Evolutionary conservation across 208 protist species (phyloP), one percentile per base, ranked within the genome.

Genomic region (Leptomonas pyrrhocoris): DNA sequence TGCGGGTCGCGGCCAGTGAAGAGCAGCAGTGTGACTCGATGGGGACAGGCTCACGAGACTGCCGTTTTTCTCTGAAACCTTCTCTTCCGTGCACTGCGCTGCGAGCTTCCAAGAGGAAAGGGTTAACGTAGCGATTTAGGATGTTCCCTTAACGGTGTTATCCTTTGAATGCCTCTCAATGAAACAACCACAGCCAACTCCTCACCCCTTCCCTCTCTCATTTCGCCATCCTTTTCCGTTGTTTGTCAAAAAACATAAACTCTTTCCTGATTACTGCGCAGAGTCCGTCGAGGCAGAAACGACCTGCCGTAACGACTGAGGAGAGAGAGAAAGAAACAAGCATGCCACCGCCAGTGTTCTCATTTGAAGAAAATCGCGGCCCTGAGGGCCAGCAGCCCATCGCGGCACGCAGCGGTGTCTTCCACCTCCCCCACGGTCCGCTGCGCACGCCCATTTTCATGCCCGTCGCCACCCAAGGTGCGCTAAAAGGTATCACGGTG

Each of bases 401-500:
- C 25, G 82, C 85, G 18, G 94, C 94, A 0, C 82, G 94, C 28
- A 84, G 72, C 63, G 92, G 93, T 49, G 49, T 94, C 25, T 93
- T 98, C 65, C 82, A 93, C 46, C 89, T 99, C 16, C 96, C 96
- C 23, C 95, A 98, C 50, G 84, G 86, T 0, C 84, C 81, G 9
- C 84, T 97, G 43, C 84, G 89, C 31, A 99, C 97, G 8, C 97
- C 97, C 13, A 96, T 99, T 62, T 99, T 99, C 77, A 99, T 99
- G 98, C 98, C 98, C 1, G 98, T 99, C 7, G 98, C 97, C 7
- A 99, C 98, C 23, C 98, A 99, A 80, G 98, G 96, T 0, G 96
- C 98, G 25, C 78, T 99, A 21, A 99, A 99, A 74, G 98, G 97
- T 2, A 67, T 99, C 12, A 98, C 96, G 6, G 87, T 97, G 31